phyloP scores from a whole-genome alignment of 345 rosid genomes.

The Sisymbrium irio region DNA sequence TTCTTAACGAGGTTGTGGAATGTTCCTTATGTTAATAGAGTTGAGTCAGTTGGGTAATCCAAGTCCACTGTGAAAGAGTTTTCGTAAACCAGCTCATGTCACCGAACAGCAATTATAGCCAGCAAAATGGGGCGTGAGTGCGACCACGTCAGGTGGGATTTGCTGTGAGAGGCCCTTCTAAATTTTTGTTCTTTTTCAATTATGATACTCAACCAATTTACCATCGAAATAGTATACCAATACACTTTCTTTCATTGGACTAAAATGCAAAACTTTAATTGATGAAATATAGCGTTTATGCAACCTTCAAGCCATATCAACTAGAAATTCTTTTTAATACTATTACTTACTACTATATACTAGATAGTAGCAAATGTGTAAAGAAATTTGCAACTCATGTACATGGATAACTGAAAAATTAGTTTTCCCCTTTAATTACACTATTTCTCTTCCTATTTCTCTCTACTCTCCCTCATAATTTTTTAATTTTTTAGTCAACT shows the following conservation, averaged over 20 bases:
- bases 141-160: slow-evolving; percentile 36
- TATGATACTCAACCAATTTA: neutral
- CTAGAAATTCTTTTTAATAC: neutral
- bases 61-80: slow-evolving; percentile 26
- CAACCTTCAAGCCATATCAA: neutral
- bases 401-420: too few species aligned
- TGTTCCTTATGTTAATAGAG: neutral
- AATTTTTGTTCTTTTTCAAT: neutral
- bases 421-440: too few species aligned
- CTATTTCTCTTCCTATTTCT: too few species aligned
- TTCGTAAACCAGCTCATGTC: slow-evolving; percentile 24
- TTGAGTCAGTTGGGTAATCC: neutral
- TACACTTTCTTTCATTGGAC: neutral
- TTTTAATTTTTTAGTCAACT: too few species aligned
- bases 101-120: slow-evolving; percentile 8
- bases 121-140: slow-evolving; percentile 22
- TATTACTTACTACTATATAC: neutral
- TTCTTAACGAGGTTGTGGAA: neutral
- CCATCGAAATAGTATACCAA: neutral
- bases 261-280: neutral
- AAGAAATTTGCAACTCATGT: too few species aligned
- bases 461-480: too few species aligned
- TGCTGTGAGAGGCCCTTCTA: slow-evolving; percentile 10
- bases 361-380: too few species aligned
- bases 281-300: neutral